A percentile compares a stretch with the other conserved stretches of the same genome.
These are phyloP conservation scores for Hyaloperonospora arabidopsidis DNA, from an alignment of 352 stramenopile genomes.

Conservation along the genomic window DNA sequence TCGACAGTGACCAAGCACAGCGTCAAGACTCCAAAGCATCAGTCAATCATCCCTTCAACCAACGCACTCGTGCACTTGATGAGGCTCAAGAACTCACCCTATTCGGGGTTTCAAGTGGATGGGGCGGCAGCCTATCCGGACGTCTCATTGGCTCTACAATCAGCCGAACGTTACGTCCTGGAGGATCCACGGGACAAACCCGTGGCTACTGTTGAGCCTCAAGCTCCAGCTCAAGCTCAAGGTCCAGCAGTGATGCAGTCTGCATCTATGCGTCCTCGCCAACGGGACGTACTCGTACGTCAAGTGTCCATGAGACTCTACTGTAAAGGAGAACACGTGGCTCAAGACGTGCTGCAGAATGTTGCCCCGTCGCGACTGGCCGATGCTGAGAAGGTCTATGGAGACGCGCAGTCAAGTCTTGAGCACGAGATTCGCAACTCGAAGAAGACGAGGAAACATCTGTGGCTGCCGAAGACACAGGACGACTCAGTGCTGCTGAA, in stretches of 20 bases:
- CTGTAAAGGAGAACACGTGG: slow-evolving; percentile 57
- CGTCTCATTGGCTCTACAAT: slow-evolving; percentile 2
- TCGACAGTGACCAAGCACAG: too few species aligned
- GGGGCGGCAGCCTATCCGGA: background rate
- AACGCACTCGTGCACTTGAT: slow-evolving; percentile 9
- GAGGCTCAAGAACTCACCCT: background rate
- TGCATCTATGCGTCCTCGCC: too few species aligned
- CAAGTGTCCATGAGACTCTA: too few species aligned
- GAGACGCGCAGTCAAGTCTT: slow-evolving; percentile 39
- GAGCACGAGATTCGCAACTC: slow-evolving; percentile 59
- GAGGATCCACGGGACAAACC: slow-evolving; percentile 16
- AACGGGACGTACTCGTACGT: slow-evolving; percentile 73
- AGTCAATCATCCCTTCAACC: too few species aligned
- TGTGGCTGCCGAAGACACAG: slow-evolving; percentile 69
- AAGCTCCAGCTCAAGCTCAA: slow-evolving; percentile 27
- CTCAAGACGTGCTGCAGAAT: slow-evolving; percentile 55
- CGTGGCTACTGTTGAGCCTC: slow-evolving; percentile 1
- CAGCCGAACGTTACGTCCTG: slow-evolving; percentile 14
- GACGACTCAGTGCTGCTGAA: slow-evolving; percentile 63
- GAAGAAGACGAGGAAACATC: slow-evolving; percentile 53
- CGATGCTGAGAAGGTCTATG: slow-evolving; percentile 50
- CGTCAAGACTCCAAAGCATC: too few species aligned
- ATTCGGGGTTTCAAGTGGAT: too few species aligned
- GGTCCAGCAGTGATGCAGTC: too few species aligned
- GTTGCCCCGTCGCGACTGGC: slow-evolving; percentile 45